These are phyloP conservation scores for Globisporangium carolinianum DNA, from an alignment of 352 stramenopile genomes.

Conservation along the genomic window DNA sequence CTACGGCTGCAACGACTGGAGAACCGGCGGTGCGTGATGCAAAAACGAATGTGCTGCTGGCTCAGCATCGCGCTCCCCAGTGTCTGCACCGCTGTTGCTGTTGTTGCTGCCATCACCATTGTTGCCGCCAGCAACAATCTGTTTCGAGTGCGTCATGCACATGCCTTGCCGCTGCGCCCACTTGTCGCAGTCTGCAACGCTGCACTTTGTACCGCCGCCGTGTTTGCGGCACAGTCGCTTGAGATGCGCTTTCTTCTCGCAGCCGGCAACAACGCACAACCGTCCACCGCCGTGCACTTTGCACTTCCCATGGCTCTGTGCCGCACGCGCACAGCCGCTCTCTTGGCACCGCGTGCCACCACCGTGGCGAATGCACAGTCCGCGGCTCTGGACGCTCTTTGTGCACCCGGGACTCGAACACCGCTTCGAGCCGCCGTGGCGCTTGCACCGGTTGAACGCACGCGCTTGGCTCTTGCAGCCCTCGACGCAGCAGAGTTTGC, in stretches of 20 bases:
- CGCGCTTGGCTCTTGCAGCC: slow-evolving; percentile 75
- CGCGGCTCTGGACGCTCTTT: slow-evolving; percentile 76
- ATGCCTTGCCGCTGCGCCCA: slow-evolving; percentile 79
- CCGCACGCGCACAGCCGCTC: slow-evolving; percentile 36
- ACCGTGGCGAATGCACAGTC: slow-evolving; percentile 58
- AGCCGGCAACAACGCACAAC: slow-evolving; percentile 52
- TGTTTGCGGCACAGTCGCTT: slow-evolving; percentile 81
- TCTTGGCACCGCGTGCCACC: slow-evolving; percentile 77
- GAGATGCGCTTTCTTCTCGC: slow-evolving; percentile 78
- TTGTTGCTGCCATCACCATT: neutral
- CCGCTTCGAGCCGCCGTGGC: slow-evolving; percentile 76
- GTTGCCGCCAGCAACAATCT: slow-evolving; percentile 3
- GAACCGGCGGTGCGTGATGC: too few relatives aligned
- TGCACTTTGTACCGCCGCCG: slow-evolving; percentile 75
- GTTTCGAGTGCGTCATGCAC: slow-evolving; percentile 84
- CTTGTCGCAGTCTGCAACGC: slow-evolving; percentile 57
- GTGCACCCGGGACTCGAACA: slow-evolving; percentile 63
- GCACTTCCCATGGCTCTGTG: slow-evolving; percentile 70
- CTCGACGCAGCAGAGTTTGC: slow-evolving; percentile 69
- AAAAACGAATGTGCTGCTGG: neutral
- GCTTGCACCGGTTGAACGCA: slow-evolving; percentile 82
- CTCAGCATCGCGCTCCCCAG: too few relatives aligned
- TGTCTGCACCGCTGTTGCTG: neutral
- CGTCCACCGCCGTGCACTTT: slow-evolving; percentile 52
- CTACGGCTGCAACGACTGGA: too few relatives aligned